Evolutionary conservation across 345 rosid genomes (phyloP), one percentile per base, ranked within the genome.

Genomic region (Kandelia obovata): DNA sequence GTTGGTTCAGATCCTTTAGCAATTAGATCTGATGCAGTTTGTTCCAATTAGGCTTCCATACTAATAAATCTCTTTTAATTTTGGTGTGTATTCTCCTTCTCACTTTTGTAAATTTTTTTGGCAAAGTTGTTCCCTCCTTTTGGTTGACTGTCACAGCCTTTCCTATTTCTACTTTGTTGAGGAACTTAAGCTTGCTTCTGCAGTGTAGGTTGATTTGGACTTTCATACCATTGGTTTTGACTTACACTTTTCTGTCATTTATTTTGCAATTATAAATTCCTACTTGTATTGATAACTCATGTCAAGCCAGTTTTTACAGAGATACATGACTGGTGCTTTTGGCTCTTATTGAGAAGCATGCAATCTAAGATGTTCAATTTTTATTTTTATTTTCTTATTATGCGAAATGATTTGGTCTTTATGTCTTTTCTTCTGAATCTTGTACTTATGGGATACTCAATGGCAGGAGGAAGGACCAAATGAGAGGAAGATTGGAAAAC

Each of bases 401-500:
- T 27, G 35, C 49, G 19, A 21, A 52, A 15, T 27, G 58, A 10
- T 55, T 28, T 32, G 15, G 35, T 32, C 31, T 55, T 19, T 28
- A 31, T 51, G 8, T 51, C 27, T 49, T 32, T 25, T 46, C 28
- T 20, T 69, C 51, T 37, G 39, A 65, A 27, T 28, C 21, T 23
- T 55, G 46, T 37, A 37, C 46, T 4, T 70, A 20, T 53, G 60
- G 28, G 16, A 58, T 49, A 65, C 13, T 70, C 23, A 62, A 66
- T 83, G 77, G 72, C 79, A 96, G 98, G 97, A 84, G 19, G 97
- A 92, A 77, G 98, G 85, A 64, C 92, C 90, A 43, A 92, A 90
- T 83, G 99, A 92, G 58, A 81, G 98, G 72, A 96, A 83, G 83
- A 92, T 96, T 25, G 91, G 86, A 67, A 96, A 90, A 80, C 85